A percentile compares a stretch with the other conserved stretches of the same genome.
These are phyloP conservation scores for Hypholoma fasciculare DNA, from an alignment of 768 basidiomycete species.

Conservation along the genomic window DNA sequence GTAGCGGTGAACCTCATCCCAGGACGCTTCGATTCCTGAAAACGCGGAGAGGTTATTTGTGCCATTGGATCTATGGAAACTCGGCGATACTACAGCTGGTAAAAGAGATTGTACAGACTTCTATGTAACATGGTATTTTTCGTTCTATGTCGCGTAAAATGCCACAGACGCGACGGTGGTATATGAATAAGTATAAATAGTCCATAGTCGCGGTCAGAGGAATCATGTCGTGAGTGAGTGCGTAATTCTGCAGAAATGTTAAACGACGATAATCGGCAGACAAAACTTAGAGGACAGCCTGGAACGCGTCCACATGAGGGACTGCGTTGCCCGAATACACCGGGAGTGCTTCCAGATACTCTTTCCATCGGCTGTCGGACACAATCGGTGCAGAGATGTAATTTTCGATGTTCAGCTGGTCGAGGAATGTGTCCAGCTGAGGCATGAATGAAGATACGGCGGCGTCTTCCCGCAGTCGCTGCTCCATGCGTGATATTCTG, in stretches of 20 bases:
- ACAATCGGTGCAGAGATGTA: constrained; percentile 56
- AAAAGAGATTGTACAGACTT: no score
- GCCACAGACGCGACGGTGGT: background rate
- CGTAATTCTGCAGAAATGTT: background rate
- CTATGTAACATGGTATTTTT: background rate
- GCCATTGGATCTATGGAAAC: no score
- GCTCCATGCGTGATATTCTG: constrained; percentile 45
- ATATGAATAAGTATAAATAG: background rate
- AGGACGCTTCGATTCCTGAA: no score
- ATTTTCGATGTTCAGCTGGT: constrained; percentile 44
- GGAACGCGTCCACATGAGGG: constrained; percentile 35
- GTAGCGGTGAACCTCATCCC: no score
- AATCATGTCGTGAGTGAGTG: background rate
- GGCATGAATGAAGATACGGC: constrained; percentile 46
- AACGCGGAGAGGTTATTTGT: no score
- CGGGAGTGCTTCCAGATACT: constrained; percentile 39
- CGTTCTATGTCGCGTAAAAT: background rate
- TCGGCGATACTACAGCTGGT: no score
- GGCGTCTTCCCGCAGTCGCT: constrained; percentile 47
- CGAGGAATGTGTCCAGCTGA: constrained; percentile 38
- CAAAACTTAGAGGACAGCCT: constrained; percentile 41
- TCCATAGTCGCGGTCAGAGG: background rate
- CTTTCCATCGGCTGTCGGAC: constrained; percentile 50
- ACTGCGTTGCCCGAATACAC: constrained; percentile 43
- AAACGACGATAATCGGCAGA: background rate